Evolutionary conservation across 805 yeast species (phyloP).

Genomic region (Hagleromyces aurorensis): DNA sequence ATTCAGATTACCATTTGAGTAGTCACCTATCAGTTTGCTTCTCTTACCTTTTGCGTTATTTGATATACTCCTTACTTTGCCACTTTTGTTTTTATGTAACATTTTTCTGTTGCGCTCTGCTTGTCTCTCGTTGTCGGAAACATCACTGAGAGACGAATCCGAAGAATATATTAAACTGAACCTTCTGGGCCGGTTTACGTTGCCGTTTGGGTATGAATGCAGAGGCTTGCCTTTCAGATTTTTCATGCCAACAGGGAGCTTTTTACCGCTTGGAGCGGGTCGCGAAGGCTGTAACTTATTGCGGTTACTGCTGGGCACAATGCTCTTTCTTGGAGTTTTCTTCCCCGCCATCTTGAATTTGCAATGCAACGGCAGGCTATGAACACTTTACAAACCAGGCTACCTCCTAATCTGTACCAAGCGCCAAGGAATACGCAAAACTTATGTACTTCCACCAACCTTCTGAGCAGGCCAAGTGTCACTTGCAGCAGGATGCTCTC

Average conservation of each 20-base stretch:
- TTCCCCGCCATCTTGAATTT: slow-evolving; percentile 17
- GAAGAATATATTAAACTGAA: slow-evolving; percentile 40
- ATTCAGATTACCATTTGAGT: slow-evolving; percentile 22
- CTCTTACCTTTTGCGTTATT: slow-evolving; percentile 26
- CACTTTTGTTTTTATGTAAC: slow-evolving; percentile 11
- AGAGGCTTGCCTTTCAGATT: slow-evolving; percentile 5
- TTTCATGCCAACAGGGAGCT: slow-evolving; percentile 7
- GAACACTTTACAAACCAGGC: no score
- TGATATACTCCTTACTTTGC: slow-evolving; percentile 17
- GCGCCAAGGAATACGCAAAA: no score
- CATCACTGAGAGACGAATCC: slow-evolving; percentile 34
- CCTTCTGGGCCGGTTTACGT: slow-evolving; percentile 31
- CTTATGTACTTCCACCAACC: no score
- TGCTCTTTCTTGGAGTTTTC: slow-evolving; percentile 22
- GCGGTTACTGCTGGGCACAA: slow-evolving; percentile 4
- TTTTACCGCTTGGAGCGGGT: slow-evolving; percentile 10
- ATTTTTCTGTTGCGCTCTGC: slow-evolving; percentile 12
- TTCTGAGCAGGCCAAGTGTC: no score
- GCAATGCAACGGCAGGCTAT: no score
- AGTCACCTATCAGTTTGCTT: slow-evolving; percentile 32
- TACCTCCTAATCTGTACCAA: no score
- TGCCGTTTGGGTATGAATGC: slow-evolving; percentile 1
- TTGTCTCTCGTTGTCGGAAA: slow-evolving; percentile 29
- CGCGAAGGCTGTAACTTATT: no score
- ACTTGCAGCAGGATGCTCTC: no score